Evolutionary conservation across 768 basidiomycete species (phyloP).

Genomic region (Gyrodon lividus): DNA sequence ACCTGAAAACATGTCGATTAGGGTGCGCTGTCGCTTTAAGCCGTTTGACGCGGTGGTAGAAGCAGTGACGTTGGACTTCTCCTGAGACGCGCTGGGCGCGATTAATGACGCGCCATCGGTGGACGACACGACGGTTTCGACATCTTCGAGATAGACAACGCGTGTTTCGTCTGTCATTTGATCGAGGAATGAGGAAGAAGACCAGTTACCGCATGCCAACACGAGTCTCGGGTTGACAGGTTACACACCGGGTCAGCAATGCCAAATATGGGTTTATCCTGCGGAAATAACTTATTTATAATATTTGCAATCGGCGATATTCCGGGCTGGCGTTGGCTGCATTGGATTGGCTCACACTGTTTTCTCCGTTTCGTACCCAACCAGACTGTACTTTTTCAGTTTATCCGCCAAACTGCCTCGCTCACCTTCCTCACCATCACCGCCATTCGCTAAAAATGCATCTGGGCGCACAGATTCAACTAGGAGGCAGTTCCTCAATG

Average conservation of each 20-base stretch:
- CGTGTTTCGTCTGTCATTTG: constrained; percentile 26
- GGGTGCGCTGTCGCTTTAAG: constrained; percentile 58
- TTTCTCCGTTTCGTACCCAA: not conserved
- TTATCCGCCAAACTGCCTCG: constrained; percentile 64
- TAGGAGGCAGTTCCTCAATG: constrained; percentile 38
- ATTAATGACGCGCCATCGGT: constrained; percentile 8
- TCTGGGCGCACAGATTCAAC: constrained; percentile 49
- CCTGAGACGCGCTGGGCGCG: constrained; percentile 26
- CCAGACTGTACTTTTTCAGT: not conserved
- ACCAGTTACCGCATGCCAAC: too few relatives aligned
- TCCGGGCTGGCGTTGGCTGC: too few relatives aligned
- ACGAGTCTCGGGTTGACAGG: too few relatives aligned
- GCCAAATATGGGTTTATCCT: constrained; percentile 11
- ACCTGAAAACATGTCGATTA: constrained; percentile 60
- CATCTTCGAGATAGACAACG: constrained; percentile 47
- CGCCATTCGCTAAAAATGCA: constrained; percentile 55
- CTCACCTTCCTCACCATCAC: constrained; percentile 76
- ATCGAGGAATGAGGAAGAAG: constrained; percentile 7
- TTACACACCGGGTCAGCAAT: not conserved
- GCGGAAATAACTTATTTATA: too few relatives aligned
- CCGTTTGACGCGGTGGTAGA: constrained; percentile 22
- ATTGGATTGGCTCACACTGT: not conserved
- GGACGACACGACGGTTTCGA: constrained; percentile 29
- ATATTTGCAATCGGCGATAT: too few relatives aligned
- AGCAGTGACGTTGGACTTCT: constrained; percentile 9